A percentile compares a stretch with the other conserved stretches of the same genome.
These are phyloP conservation scores for Clausena lansium DNA, from an alignment of 345 rosid genomes.

Conservation along the genomic window DNA sequence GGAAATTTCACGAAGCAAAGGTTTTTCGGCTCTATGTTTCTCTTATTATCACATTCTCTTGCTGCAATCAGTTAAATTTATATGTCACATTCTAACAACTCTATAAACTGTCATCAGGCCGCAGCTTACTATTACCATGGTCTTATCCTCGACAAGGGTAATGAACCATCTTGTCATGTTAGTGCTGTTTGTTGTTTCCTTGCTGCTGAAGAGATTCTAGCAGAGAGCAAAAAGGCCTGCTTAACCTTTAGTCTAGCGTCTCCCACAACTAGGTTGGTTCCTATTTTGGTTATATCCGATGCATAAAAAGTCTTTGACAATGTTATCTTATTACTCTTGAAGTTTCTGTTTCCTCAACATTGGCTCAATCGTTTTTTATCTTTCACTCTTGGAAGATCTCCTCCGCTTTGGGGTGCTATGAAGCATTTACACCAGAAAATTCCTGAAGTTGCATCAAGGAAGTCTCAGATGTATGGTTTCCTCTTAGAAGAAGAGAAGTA, in stretches of 20 bases:
- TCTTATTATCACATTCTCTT: neutral
- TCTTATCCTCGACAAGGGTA: slow-evolving; percentile 79
- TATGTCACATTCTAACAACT: neutral
- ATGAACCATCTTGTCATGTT: slow-evolving; percentile 62
- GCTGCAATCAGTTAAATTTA: slow-evolving; percentile 4
- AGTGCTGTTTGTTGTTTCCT: slow-evolving; percentile 82
- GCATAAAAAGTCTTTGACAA: neutral
- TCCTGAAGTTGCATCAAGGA: slow-evolving; percentile 82
- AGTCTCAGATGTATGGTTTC: slow-evolving; percentile 82
- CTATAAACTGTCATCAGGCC: slow-evolving; percentile 44
- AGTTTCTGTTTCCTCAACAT: neutral
- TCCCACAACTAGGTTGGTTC: slow-evolving; percentile 75
- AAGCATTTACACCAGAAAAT: slow-evolving; percentile 82
- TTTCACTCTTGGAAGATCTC: slow-evolving; percentile 44
- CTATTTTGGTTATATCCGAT: neutral
- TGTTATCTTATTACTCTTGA: neutral
- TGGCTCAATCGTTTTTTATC: too few relatives aligned
- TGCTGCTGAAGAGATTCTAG: slow-evolving; percentile 74
- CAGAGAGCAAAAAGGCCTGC: slow-evolving; percentile 88
- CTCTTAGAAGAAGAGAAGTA: slow-evolving; percentile 91
- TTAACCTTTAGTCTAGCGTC: slow-evolving; percentile 70
- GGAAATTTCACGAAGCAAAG: slow-evolving; percentile 96
- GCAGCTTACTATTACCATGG: slow-evolving; percentile 96
- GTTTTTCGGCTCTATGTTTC: slow-evolving; percentile 23
- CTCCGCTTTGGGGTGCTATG: slow-evolving; percentile 88